Evolutionary conservation across 2,329 filamentous ascomycete genomes (phyloP), one percentile per base, ranked within the genome.

Genomic region (Cladosporium sp.): DNA sequence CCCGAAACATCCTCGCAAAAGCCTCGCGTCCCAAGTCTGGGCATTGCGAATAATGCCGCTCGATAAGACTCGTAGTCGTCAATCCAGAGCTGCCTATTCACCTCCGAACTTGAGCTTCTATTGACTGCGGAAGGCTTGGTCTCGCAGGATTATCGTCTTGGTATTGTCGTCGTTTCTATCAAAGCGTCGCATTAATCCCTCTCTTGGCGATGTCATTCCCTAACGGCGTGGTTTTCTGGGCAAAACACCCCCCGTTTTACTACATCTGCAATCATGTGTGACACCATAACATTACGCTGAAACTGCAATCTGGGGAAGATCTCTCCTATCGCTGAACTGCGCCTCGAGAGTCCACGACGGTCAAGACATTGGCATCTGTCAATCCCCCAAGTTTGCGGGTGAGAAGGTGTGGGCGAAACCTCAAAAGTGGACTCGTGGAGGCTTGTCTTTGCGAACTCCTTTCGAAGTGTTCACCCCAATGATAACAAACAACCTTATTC

Each of bases 161-260:
- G 44, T 47, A 37, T 47, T 7, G 11, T 44, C 20, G n/a, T 30
- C 30, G 13, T 38, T 13, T 17, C 34, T 38, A 47, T 20, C 43
- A 27, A 38, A 9, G 6, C 12, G 43, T 18, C n/a, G n/a, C 32
- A 29, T 24, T 32, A 19, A 22, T 48, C 37, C 45, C 45, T 48
- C 45, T 41, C 45, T 48, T 48, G 45, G 45, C 45, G 17, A 6
- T 22, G 13, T 17, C 29, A 48, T 48, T 48, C 45, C 41, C 45
- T 36, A 24, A 27, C 45, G 29, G 30, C 29, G 24, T 34, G 32
- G 27, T 11, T 39, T 48, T 48, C 45, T 41, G 34, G 45, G 45
- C 39, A 36, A 41, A 41, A 41, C 18, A n/a, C n/a, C n/a, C n/a
- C 13, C 27, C 37, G 37, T 40, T 19, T 17, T 39, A 8, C 30